Base-by-base conservation (phyloP, 306 rosid genomes). In the Rosa rugosa region DNA sequence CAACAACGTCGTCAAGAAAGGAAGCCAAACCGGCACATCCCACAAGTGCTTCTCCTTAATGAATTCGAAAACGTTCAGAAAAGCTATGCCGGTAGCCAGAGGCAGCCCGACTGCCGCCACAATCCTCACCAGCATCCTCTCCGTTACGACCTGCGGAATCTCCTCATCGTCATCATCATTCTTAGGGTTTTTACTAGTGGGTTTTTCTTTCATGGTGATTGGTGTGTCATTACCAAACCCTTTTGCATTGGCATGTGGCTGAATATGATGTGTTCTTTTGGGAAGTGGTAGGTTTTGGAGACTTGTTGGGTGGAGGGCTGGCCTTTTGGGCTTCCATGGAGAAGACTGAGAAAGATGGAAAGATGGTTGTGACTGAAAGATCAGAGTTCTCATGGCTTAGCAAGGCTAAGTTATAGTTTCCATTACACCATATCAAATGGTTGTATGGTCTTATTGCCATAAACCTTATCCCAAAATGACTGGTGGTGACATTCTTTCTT, bases 21-120 rank as follows among this genome's bases (percentile, higher is more conserved):
- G 96, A 1, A 95, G 1, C 99, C 99, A 95, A 12, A 73, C 14
- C 1, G 99, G 98, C 11, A 85, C 84, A 46, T 91, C 86, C 90
- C 85, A 88, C 31, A 90, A 6, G 0, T 84, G 77, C 4, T 75
- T 79, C 64, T 87, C 97, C 84, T 87, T 87, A 1, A 90, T 71
- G 40, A 47, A 71, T 7, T 90, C 91, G 31, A 91, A 88, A 17
- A 89, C 44, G 47, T 87, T 71, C 86, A 95, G 45, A 8, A 86
- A 67, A 36, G 78, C 84, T 75, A 95, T 75, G 12, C 99, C 99
- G 62, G 81, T 65, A 23, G 85, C 96, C 90, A 95, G 53, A 20
- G 99, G 99, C 4, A 85, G 77, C 38, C 88, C 91, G 3, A 91
- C 95, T 10, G 89, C 84, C 11, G 86, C 84, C 76, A 82, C 72